Evolutionary conservation across 176 grass and related monocot genomes (phyloP).

Genomic region (Triticum aestivum): DNA sequence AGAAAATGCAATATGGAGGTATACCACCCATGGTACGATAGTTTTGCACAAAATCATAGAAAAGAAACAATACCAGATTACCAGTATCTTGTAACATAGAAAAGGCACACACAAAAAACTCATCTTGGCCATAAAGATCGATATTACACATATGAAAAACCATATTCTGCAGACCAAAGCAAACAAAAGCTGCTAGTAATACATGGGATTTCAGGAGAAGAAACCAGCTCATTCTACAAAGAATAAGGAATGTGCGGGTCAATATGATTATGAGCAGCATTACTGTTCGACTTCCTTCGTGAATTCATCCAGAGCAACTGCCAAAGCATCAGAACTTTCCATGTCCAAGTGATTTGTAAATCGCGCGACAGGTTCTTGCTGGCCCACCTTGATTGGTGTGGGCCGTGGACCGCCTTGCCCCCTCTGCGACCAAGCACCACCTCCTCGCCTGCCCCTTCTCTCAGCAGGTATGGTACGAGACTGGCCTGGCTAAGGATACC

Average conservation of each 20-base stretch:
- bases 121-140: neutral
- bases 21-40: neutral
- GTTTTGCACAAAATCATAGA: neutral
- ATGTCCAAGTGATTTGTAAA: constrained; percentile 94
- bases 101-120: constrained; percentile 17
- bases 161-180: constrained; percentile 34
- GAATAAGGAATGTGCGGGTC: constrained; percentile 36
- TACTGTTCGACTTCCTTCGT: constrained; percentile 77
- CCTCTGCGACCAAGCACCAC: too few species aligned
- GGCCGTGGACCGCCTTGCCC: too few species aligned
- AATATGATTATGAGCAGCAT: constrained; percentile 30
- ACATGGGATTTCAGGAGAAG: constrained; percentile 34
- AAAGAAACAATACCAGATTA: neutral
- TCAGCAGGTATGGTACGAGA: too few species aligned
- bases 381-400: too few species aligned
- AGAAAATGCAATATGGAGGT: neutral
- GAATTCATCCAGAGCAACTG: constrained; percentile 87
- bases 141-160: neutral
- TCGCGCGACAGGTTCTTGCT: too few species aligned
- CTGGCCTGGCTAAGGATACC: too few species aligned
- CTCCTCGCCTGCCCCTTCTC: too few species aligned
- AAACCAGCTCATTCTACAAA: constrained; percentile 39
- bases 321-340: constrained; percentile 92
- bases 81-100: constrained; percentile 16
- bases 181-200: constrained; percentile 24